Evolutionary conservation across 2,329 filamentous ascomycete species (phyloP), one percentile per base, ranked within the genome.

Genomic region (Metarhizium robertsii): DNA sequence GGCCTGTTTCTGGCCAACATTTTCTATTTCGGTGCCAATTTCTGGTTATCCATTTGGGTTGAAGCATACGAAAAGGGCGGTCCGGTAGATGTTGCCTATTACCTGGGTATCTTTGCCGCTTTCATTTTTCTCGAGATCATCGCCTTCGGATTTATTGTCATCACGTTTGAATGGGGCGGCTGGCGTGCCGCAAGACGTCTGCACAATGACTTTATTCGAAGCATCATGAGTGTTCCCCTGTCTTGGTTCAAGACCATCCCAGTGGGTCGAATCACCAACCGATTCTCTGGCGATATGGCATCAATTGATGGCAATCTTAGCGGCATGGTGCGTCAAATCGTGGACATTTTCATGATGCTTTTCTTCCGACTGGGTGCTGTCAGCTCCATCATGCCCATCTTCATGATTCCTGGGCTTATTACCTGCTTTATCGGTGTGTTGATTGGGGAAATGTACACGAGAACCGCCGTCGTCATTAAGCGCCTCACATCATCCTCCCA

Each of bases 171-270:
- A 62, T 76, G 75, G 60, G 80, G 80, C 20, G 75, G 76, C 6
- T 83, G 80, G 80, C 68, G 71, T n/a, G 80, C 80, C 2, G 80
- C 79, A 1, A 72, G 73, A 36, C 72, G 66, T 38, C 72, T 83
- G 47, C 80, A 84, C 66, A 71, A 71, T 14, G 73, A 74, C 52
- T 76, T 83, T 53, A 76, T 83, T 48, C 69, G 68, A 13, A 74
- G 78, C 18, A 69, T 83, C 18, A 71, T 84, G 68, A 69, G 71
- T 29, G 80, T 80, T 3, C 76, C 80, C 1, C 69, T 83, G 10
- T 74, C 76, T 4, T 84, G 80, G 80, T 83, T 79, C 61, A 79
- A 80, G 62, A 66, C 76, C 50, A 73, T 79, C 1, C 75, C 79
- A 0, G 72, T 79, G 16, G 76, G 79, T 13, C 74, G 79, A 45